A percentile compares a stretch with the other conserved stretches of the same genome.
These are phyloP conservation scores for Tetrahymena borealis DNA, from an alignment of 73 alveolate species.

Conservation along the genomic window DNA sequence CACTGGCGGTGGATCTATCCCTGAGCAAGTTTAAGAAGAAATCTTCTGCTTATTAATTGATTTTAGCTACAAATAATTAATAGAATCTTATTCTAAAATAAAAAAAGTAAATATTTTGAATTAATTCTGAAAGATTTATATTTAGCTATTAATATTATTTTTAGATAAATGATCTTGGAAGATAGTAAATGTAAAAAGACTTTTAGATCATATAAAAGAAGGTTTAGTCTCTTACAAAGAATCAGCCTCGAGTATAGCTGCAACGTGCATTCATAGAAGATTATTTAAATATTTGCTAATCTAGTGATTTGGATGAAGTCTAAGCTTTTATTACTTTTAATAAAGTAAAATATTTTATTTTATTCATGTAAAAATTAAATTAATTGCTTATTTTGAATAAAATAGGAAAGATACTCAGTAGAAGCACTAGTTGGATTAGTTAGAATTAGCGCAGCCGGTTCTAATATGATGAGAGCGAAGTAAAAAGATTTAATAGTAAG, in stretches of 20 bases:
- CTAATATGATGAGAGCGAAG: background rate
- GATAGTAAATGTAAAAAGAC: background rate
- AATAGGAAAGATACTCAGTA: background rate
- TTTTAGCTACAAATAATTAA: background rate
- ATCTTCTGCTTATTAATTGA: background rate
- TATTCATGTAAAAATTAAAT: background rate
- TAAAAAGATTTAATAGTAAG: background rate
- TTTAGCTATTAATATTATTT: background rate
- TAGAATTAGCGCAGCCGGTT: background rate
- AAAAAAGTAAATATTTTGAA: background rate
- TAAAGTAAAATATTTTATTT: background rate
- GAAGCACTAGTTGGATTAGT: background rate
- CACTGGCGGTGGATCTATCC: background rate
- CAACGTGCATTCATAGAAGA: background rate
- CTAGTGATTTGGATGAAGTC: background rate
- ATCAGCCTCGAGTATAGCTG: background rate
- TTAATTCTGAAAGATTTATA: background rate
- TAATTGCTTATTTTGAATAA: background rate
- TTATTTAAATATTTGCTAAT: background rate
- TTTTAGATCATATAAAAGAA: background rate
- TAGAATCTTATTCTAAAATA: background rate
- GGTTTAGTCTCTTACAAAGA: background rate
- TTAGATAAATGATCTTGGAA: background rate
- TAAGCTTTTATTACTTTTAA: background rate
- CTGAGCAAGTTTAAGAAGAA: background rate